These are phyloP conservation scores for Candida xiaguanensis DNA, from an alignment of 805 yeast species.

Conservation along the genomic window DNA sequence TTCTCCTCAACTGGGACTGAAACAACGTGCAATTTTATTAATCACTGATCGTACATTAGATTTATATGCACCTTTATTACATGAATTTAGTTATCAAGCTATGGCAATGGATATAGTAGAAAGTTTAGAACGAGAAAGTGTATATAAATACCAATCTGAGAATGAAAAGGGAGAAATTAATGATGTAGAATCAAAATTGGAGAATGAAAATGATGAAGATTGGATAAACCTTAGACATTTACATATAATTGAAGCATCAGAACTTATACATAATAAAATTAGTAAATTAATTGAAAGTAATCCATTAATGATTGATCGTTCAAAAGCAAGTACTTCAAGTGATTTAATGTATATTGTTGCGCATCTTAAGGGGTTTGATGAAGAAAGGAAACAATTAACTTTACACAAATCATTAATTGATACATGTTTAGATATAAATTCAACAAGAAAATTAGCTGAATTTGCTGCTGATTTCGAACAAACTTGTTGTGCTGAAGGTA, in stretches of 20 bases:
- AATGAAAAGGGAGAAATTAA: conserved; percentile 43
- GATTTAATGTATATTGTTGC: conserved; percentile 77
- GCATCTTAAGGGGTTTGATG: conserved; percentile 62
- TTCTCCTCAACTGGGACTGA: conserved; percentile 49
- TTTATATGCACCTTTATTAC: conserved; percentile 75
- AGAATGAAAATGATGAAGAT: conserved; percentile 62
- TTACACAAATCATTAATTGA: conserved; percentile 61
- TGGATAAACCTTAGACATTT: conserved; percentile 70
- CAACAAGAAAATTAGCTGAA: conserved; percentile 57
- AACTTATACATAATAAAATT: conserved; percentile 53
- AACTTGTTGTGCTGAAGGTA: conserved; percentile 69
- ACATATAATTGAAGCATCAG: conserved; percentile 74
- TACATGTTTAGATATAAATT: conserved; percentile 59
- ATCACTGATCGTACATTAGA: conserved; percentile 85
- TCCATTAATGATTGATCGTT: conserved; percentile 69
- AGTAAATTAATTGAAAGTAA: conserved; percentile 66
- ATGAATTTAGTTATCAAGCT: conserved; percentile 89
- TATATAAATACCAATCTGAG: conserved; percentile 52
- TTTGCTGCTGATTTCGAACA: conserved; percentile 82
- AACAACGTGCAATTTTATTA: conserved; percentile 70
- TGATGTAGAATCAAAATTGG: conserved; percentile 37
- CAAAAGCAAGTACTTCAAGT: conserved; percentile 59
- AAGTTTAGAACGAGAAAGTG: conserved; percentile 38
- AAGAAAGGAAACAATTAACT: conserved; percentile 57
- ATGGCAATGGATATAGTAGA: conserved; percentile 75